Conservation (phyloP, 164 flowering plant species). For the Kingdonia uniflora region DNA sequence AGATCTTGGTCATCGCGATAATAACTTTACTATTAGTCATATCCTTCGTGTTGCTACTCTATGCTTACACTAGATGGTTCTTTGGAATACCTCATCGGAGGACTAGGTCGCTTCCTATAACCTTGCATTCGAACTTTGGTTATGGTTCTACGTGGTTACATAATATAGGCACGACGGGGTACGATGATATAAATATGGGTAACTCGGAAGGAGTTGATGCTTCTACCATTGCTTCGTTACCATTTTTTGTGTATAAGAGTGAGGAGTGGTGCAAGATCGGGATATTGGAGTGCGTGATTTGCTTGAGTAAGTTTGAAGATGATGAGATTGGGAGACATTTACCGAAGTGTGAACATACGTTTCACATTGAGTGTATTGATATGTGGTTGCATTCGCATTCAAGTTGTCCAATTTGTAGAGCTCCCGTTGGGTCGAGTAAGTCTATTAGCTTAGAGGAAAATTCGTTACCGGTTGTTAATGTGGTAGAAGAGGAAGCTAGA, state of each 20-base stretch:
- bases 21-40: constrained; percentile 37
- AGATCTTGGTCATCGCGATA: constrained; percentile 39
- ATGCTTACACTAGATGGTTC: constrained; percentile 46
- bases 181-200: background rate
- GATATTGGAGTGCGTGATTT: constrained; percentile 48
- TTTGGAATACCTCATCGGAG: constrained; percentile 20
- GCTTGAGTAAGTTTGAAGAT: constrained; percentile 46
- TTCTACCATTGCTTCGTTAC: constrained; percentile 31
- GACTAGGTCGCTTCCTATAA: background rate
- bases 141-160: background rate
- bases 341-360: constrained; percentile 42
- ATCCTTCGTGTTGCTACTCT: constrained; percentile 44
- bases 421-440: constrained; percentile 15
- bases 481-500: background rate
- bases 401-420: constrained; percentile 59
- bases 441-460: background rate
- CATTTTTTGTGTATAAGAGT: constrained; percentile 30
- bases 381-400: constrained; percentile 55
- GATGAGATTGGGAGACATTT: constrained; percentile 34
- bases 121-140: constrained; percentile 6
- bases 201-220: constrained; percentile 38
- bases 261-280: constrained; percentile 8
- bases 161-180: constrained; percentile 6
- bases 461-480: background rate
- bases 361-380: constrained; percentile 63